Conservation (phyloP, 2,329 filamentous ascomycete genomes). For the Phoma herbarum region DNA sequence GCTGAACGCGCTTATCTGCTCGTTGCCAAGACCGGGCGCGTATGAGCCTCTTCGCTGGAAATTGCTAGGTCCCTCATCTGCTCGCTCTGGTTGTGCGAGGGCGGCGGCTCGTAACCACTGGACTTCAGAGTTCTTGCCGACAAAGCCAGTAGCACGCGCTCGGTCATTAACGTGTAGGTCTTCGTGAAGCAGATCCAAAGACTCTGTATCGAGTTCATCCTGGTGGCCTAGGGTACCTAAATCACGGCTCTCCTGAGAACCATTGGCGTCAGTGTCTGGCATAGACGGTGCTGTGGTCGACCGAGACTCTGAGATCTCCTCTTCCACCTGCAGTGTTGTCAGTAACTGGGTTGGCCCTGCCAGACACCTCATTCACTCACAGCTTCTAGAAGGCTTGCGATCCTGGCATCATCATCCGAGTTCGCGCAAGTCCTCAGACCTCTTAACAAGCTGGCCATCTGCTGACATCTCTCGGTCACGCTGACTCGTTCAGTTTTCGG, state of each 20-base stretch:
- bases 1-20: conserved; percentile 43
- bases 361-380: conserved; percentile 18
- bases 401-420: conserved; percentile 34
- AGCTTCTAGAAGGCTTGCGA: conserved; percentile 35
- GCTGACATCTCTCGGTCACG: conserved; percentile 40
- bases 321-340: conserved; percentile 35
- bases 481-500: conserved; percentile 31
- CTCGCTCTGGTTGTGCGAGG: conserved; percentile 33
- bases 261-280: conserved; percentile 31
- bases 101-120: conserved; percentile 43
- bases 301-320: conserved; percentile 36
- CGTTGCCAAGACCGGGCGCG: conserved; percentile 18
- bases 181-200: conserved; percentile 40
- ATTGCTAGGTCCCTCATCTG: conserved; percentile 19
- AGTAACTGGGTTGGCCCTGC: conserved; percentile 3
- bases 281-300: conserved; percentile 26
- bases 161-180: conserved; percentile 37
- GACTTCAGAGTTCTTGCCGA: conserved; percentile 46
- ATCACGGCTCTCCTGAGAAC: conserved; percentile 23
- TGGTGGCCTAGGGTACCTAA: conserved; percentile 15
- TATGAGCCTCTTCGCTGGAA: conserved; percentile 20
- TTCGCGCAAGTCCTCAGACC: conserved; percentile 27
- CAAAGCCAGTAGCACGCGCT: conserved; percentile 44
- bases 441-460: conserved; percentile 38
- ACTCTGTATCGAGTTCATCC: conserved; percentile 30